Percentiles rank a stretch among this genome's conserved stretches.
These are phyloP conservation scores for Trametes sp. DNA, from an alignment of 1,284 basidiomycete genomes.

Conservation along the genomic window DNA sequence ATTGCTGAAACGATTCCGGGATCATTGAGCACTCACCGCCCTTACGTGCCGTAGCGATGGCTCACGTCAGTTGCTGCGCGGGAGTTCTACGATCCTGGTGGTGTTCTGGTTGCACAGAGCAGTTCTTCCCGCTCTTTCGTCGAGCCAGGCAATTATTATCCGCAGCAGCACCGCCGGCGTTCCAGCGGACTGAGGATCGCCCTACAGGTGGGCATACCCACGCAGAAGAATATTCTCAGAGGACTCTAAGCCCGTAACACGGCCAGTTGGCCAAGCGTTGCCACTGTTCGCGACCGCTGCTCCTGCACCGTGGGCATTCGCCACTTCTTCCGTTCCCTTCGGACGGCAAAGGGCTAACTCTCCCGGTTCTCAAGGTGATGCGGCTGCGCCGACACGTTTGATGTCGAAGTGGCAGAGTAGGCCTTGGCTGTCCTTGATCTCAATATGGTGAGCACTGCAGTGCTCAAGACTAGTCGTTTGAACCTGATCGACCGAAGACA, in stretches of 20 bases:
- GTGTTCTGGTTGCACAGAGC: not conserved
- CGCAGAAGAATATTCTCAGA: not conserved
- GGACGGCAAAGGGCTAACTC: conserved; percentile 1
- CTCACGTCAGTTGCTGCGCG: not conserved
- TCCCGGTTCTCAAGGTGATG: not conserved
- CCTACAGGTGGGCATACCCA: not conserved
- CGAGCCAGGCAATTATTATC: not conserved
- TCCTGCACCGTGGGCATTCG: not conserved
- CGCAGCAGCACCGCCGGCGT: not conserved
- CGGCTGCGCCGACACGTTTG: not conserved
- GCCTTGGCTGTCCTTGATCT: not conserved
- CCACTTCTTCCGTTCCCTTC: conserved; percentile 7
- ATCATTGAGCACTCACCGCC: not conserved
- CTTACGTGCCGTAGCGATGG: not conserved
- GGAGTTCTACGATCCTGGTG: not conserved
- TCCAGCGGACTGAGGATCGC: not conserved
- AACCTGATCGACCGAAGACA: conserved; percentile 12
- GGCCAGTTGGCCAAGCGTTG: not conserved
- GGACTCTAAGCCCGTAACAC: not conserved
- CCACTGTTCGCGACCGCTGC: conserved; percentile 17
- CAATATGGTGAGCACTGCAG: not conserved
- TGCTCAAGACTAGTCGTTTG: not conserved
- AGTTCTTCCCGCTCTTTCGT: not conserved
- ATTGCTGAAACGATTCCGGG: not conserved
- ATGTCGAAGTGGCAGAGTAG: not conserved